Percentiles rank a stretch among this genome's conserved stretches.
phyloP scores from a whole-genome alignment of 768 basidiomycete genomes.

The Kwoniella sp. region DNA sequence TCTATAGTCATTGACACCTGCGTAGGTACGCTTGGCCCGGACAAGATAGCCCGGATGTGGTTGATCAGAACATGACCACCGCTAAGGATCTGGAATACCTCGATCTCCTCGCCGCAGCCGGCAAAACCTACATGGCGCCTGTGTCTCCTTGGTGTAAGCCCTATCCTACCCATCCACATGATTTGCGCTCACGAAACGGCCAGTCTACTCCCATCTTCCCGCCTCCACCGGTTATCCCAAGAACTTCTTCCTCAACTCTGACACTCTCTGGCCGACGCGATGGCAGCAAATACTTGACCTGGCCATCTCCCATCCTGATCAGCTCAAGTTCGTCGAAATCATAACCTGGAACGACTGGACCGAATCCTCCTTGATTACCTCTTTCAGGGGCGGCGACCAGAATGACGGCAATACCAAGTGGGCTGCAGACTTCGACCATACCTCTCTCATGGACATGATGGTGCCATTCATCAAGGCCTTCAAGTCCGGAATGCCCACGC shows the following conservation, averaged over 20 bases:
- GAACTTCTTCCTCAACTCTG: slow-evolving; percentile 48
- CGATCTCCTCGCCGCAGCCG: neutral
- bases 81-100: slow-evolving; percentile 25
- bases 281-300: slow-evolving; percentile 45
- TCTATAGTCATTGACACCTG: too few relatives aligned
- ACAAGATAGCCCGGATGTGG: slow-evolving; percentile 32
- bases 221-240: slow-evolving; percentile 34
- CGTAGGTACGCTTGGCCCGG: slow-evolving; percentile 47
- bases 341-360: slow-evolving; percentile 43
- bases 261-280: slow-evolving; percentile 41
- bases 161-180: slow-evolving; percentile 38
- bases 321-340: slow-evolving; percentile 42
- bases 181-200: too few relatives aligned
- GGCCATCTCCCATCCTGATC: neutral
- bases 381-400: slow-evolving; percentile 36
- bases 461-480: slow-evolving; percentile 48
- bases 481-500: slow-evolving; percentile 32
- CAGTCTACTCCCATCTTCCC: slow-evolving; percentile 20
- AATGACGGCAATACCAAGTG: slow-evolving; percentile 46
- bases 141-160: slow-evolving; percentile 42
- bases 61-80: slow-evolving; percentile 27
- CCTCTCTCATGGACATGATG: slow-evolving; percentile 44
- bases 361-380: slow-evolving; percentile 48
- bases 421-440: slow-evolving; percentile 46
- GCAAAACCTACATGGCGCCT: slow-evolving; percentile 38